Evolutionary conservation across 768 basidiomycete species (phyloP), one percentile per base, ranked within the genome.

Genomic region (Crucibulum laeve): DNA sequence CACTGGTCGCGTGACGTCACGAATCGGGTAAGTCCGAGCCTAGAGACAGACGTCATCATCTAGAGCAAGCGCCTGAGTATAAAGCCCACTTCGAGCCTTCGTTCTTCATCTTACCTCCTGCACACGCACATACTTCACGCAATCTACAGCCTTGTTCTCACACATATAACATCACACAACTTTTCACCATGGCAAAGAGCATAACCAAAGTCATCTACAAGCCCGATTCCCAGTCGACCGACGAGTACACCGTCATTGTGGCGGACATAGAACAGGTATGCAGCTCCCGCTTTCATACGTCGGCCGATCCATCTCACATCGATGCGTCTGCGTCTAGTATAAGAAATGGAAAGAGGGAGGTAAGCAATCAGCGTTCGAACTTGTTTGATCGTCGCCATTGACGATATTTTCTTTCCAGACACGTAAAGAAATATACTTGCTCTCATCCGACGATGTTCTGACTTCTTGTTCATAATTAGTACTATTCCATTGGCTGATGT

Each of bases 291-390:
- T 36, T 38, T 28, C 24, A 34, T 48, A n/a, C 38, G 42, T 36
- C 43, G 35, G 41, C 51, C 46, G 24, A 53, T 47, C 35, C 15
- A 42, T 5, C 33, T 33, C 39, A 39, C 26, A 25, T 40, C 47
- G 22, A 22, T 40, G 37, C 30, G 48, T 45, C 13, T 25, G 28
- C 36, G 21, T 44, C 37, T 50, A 89, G 88, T 87, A 66, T 62
- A 79, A 79, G 68, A 85, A 80, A 61, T 91, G 86, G 86, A 85
- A 80, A 62, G 74, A 66, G 7, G 88, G 86, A 75, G 87, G 89
- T 89, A 49, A 67, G 77, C 38, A 19, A 25, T 22, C 44, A 6
- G 21, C 37, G 15, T 46, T 25, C 40, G 53, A 46, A 53, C 39
- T 38, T 48, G 36, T 17, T 25, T 28, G 50, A 53, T 58, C 47